phyloP scores from a whole-genome alignment of 345 rosid species.

The Pugionium cornutum region DNA sequence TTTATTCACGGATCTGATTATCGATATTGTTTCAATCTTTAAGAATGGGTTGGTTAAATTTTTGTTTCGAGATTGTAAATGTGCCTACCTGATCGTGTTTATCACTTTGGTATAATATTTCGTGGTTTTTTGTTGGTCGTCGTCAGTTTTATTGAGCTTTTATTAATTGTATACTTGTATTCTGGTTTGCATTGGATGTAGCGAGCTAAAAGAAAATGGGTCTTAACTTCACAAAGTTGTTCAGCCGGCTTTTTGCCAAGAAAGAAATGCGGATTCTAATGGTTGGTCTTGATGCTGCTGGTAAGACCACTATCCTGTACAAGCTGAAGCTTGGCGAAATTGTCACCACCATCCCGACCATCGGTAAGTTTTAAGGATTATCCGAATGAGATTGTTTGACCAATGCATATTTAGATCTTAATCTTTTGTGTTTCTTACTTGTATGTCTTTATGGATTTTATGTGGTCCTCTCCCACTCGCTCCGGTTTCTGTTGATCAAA shows the following conservation, averaged over 20 bases:
- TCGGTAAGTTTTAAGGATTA: constrained; percentile 48
- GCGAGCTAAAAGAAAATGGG: constrained; percentile 52
- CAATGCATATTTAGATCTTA: neutral
- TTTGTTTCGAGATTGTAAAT: constrained; percentile 5
- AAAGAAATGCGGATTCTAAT: constrained; percentile 80
- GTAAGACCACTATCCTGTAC: constrained; percentile 82
- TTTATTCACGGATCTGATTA: neutral
- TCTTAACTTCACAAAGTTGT: constrained; percentile 61
- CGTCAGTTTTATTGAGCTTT: too few relatives aligned
- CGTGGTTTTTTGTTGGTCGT: too few relatives aligned
- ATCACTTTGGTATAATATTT: neutral
- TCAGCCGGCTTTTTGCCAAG: constrained; percentile 73
- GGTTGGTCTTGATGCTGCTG: constrained; percentile 90
- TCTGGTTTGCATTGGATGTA: constrained; percentile 14
- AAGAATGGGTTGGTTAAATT: neutral
- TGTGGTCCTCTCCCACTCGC: neutral
- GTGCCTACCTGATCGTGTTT: constrained; percentile 9
- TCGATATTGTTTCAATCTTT: neutral
- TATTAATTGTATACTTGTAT: neutral
- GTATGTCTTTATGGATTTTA: constrained; percentile 1
- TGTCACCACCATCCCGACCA: constrained; percentile 82
- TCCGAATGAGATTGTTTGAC: neutral
- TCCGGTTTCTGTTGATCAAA: neutral
- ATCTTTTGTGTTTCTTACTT: constrained; percentile 16
- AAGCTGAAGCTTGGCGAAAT: constrained; percentile 88